Percentiles rank a stretch among this genome's conserved stretches.
Evolutionary conservation across 2,329 filamentous ascomycete genomes (phyloP).

Genomic region (Scedosporium dehoogii): DNA sequence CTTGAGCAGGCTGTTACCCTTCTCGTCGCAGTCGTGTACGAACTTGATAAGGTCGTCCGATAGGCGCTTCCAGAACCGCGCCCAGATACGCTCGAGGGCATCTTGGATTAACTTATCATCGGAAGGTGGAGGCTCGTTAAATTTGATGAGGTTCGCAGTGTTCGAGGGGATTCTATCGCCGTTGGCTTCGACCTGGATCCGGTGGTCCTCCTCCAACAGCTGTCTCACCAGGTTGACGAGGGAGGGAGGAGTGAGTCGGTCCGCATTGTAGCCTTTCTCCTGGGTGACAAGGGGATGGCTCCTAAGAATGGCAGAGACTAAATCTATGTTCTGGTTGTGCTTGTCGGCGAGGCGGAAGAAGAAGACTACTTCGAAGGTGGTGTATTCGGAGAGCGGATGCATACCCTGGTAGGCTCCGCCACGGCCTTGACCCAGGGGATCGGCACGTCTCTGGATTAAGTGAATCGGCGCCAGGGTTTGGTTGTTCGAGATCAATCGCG

Average conservation of each 20-base stretch:
- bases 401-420: conserved; percentile 7
- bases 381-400: conserved; percentile 6
- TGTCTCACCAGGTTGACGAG: conserved; percentile 3
- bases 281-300: conserved; percentile 5
- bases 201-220: conserved; percentile 6
- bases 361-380: conserved; percentile 5
- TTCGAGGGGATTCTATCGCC: neutral
- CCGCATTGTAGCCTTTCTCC: conserved; percentile 7
- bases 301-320: conserved; percentile 5
- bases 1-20: conserved; percentile 3
- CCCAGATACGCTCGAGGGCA: conserved; percentile 3
- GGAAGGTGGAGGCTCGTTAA: neutral
- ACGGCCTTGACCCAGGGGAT: conserved; percentile 4
- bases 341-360: conserved; percentile 8
- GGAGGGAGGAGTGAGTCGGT: neutral
- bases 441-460: conserved; percentile 5
- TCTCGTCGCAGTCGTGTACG: conserved; percentile 5
- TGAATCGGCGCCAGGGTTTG: conserved; percentile 7
- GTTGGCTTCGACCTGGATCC: neutral
- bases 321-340: conserved; percentile 7
- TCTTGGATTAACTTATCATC: neutral
- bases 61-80: conserved; percentile 5
- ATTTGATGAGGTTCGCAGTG: conserved; percentile 3
- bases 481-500: neutral
- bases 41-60: conserved; percentile 5